Evolutionary conservation across 371 early-diverging fungal species (phyloP).

Genomic region (Mortierella sp.): DNA sequence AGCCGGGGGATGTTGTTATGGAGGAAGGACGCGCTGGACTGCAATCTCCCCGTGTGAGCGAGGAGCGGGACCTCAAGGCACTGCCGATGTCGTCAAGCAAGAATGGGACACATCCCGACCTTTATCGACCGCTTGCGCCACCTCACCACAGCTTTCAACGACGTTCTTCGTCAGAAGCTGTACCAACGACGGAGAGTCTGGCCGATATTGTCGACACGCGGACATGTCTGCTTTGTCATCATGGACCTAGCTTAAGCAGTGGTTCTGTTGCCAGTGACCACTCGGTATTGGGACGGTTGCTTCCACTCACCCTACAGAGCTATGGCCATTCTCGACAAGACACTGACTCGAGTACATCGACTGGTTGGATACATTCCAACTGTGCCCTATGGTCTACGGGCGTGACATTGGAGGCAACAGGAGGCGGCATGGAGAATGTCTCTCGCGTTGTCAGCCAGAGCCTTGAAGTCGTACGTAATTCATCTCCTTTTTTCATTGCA

Average conservation of each 20-base stretch:
- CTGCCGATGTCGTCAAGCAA: not conserved
- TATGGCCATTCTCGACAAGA: not conserved
- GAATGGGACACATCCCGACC: not conserved
- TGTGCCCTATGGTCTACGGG: conserved; percentile 38
- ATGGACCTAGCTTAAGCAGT: not conserved
- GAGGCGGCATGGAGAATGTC: conserved; percentile 11
- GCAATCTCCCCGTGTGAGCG: not conserved
- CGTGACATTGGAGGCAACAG: conserved; percentile 9
- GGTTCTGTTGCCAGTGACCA: not conserved
- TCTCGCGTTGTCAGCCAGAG: not conserved
- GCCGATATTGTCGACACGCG: conserved; percentile 12
- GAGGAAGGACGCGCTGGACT: conserved; percentile 4
- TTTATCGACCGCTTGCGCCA: conserved; percentile 18
- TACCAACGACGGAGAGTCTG: not conserved
- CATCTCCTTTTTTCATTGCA: not conserved
- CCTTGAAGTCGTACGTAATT: conserved; percentile 17
- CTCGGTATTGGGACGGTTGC: conserved; percentile 11
- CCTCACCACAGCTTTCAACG: conserved; percentile 1
- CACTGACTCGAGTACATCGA: not conserved
- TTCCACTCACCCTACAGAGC: conserved; percentile 5
- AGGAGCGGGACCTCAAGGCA: not conserved
- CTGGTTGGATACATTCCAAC: conserved; percentile 27
- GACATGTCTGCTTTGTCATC: conserved; percentile 18
- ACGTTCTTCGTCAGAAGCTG: not conserved
- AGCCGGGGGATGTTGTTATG: conserved; percentile 5